Base-by-base conservation (phyloP, 106 monocot genomes). In the Ottelia alismoides region DNA sequence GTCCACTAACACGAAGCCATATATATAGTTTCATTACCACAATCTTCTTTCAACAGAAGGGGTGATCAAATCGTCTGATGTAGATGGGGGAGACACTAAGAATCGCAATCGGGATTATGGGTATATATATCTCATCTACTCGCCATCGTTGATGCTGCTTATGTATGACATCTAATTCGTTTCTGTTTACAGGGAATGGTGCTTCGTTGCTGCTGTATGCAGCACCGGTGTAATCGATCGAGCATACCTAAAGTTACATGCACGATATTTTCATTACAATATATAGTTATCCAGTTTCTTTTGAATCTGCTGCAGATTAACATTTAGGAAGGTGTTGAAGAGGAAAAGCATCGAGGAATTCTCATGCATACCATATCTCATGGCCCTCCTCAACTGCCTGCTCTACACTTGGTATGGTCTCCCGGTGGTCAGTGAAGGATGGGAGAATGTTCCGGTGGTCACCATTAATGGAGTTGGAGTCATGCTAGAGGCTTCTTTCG, bases 321-420 rank as follows among this genome's bases (percentile, higher is more conserved):
- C 87, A 9, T 87, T 87, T 27, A 66, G 24, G 31, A 75, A 74
- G 55, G 87, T 87, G 55, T 52, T 78, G 28, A 68, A 57, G 53
- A 87, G 72, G 52, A 62, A 59, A 55, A 82, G 72, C 49, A 78
- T 75, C 43, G 75, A 75, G 55, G 78, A 72, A 49, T 87, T 72
- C 55, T 87, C 81, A 16, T 78, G 87, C 68, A 49, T 87, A 22
- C 87, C 87, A 1, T 88, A 82, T 57, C 58, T 76, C 28, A 56
- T 79, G 40, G 82, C 82, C n/a, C 52, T 88, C 25, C 47, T 83
- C 20, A 82, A 76, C 53, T 82, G 82, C 60, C 78, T 88, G 28
- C 31, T 82, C 3, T 88, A 82, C 35, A 76, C 87, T 23, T 83
- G 87, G 87, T 88, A 82, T 55, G 87, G 82, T 23, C 57, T 79